Conservation (phyloP, 2,329 filamentous ascomycete species). For the Fusarium transvaalense region DNA sequence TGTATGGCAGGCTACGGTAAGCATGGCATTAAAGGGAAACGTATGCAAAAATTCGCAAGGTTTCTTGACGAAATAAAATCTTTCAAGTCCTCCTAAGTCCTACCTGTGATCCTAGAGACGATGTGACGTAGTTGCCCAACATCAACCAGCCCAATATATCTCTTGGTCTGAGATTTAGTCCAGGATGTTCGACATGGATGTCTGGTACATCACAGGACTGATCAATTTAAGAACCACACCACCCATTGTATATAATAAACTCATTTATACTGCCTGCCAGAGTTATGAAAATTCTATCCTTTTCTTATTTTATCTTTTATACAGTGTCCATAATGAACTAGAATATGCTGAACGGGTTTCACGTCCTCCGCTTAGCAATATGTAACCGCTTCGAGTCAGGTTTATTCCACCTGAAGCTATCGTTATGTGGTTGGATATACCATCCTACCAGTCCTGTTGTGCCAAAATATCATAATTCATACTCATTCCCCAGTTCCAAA, state of each 20-base stretch:
- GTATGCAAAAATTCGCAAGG: slow-evolving; percentile 55
- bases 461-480: slow-evolving; percentile 19
- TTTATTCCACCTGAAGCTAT: not conserved
- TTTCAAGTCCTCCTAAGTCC: slow-evolving; percentile 50
- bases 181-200: not conserved
- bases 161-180: not conserved
- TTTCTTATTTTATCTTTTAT: not conserved
- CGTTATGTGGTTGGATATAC: not conserved
- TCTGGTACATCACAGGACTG: not conserved
- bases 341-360: not conserved
- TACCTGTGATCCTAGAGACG: slow-evolving; percentile 2
- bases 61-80: slow-evolving; percentile 56
- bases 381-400: not conserved
- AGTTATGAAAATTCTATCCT: too few relatives aligned
- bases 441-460: slow-evolving; percentile 15
- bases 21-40: slow-evolving; percentile 57
- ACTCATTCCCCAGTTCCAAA: not conserved
- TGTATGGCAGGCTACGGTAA: slow-evolving; percentile 56
- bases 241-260: too few relatives aligned
- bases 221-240: too few relatives aligned
- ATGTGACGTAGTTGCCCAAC: slow-evolving; percentile 8
- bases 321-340: not conserved
- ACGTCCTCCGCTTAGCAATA: not conserved
- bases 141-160: not conserved
- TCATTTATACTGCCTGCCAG: too few relatives aligned